Evolutionary conservation across 768 basidiomycete genomes (phyloP).

Genomic region (Basidioascus undulatus): DNA sequence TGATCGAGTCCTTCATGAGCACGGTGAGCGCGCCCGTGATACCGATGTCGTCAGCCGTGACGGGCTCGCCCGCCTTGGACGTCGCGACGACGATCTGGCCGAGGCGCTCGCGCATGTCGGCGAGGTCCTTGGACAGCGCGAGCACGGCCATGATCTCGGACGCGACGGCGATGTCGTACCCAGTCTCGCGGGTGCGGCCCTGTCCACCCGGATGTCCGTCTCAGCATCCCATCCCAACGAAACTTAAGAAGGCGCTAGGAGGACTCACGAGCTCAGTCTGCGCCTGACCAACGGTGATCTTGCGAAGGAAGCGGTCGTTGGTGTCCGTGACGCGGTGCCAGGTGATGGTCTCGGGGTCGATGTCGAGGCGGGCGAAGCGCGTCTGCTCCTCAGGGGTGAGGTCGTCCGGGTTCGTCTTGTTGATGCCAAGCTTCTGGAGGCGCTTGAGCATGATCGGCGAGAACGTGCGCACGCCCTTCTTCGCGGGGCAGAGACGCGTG

Average conservation of each 20-base stretch:
- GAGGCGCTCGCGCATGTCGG: constrained; percentile 75
- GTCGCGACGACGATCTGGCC: constrained; percentile 95
- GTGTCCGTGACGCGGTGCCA: constrained; percentile 93
- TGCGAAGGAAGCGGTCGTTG: constrained; percentile 89
- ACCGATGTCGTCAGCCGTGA: constrained; percentile 92
- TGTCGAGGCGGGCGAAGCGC: constrained; percentile 71
- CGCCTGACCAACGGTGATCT: constrained; percentile 75
- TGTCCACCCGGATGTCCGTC: too few relatives aligned
- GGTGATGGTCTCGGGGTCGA: constrained; percentile 74
- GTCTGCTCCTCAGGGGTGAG: constrained; percentile 79
- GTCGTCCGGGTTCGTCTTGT: constrained; percentile 76
- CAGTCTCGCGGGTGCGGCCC: constrained; percentile 66
- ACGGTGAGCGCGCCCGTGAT: constrained; percentile 87
- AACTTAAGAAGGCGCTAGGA: too few relatives aligned
- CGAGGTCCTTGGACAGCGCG: constrained; percentile 61
- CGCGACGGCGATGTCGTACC: constrained; percentile 91
- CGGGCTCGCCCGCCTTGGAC: constrained; percentile 64
- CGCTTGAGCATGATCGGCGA: constrained; percentile 91
- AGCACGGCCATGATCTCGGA: constrained; percentile 97
- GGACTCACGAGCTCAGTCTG: too few relatives aligned
- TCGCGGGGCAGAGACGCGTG: constrained; percentile 67
- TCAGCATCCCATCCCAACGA: too few relatives aligned
- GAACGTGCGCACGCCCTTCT: constrained; percentile 86
- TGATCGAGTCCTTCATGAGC: constrained; percentile 95
- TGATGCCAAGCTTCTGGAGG: constrained; percentile 77